Base-by-base conservation (phyloP, 1,139 yeast species). In the Yamadazyma diospyri region DNA sequence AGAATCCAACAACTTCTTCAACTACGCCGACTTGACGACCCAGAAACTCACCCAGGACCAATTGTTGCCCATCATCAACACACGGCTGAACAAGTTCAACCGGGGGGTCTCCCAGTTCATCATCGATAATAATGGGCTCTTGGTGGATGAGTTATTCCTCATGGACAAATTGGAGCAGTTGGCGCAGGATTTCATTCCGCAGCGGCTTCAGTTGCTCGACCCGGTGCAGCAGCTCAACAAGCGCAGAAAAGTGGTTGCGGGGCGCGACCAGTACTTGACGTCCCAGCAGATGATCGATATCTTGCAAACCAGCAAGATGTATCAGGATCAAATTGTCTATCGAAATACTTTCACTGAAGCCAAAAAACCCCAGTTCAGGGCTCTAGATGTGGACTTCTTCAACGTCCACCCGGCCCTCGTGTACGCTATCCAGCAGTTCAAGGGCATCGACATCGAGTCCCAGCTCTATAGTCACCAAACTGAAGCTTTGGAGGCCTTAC, bases 381-480 rank as follows among this genome's bases (percentile, higher is more conserved):
- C 38, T 2, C 36, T 64, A 10, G 59, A 59, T 32, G 53, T 35
- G 3, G 47, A 57, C 2, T 48, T 71, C 4, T 73, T 72, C 0
- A 59, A 66, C 5, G 69, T 54, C 35, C 67, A 52, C 70, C 92
- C 38, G 25, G 61, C 40, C 66, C 55, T 62, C 1, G 64, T 63
- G 6, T 64, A 63, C n/a, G 72, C 86, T 0, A 54, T 61, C 8
- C 53, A 62, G 11, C 72, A 78, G 2, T 60, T 82, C 31, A 69
- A 68, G 27, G 66, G 68, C 2, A 58, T 72, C 1, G 61, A 65
- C 25, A 57, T 72, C 0, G 66, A 73, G 12, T 57, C 65, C 0
- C 64, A 68, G 5, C 69, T 92, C 25, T 92, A 88, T 51, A 53
- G 75, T 0, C 99, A 92, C 55, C 99, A 92, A 53, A 76, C 83